Conservation (phyloP, 129 eudicot genomes). For the Scalesia atractyloides region DNA sequence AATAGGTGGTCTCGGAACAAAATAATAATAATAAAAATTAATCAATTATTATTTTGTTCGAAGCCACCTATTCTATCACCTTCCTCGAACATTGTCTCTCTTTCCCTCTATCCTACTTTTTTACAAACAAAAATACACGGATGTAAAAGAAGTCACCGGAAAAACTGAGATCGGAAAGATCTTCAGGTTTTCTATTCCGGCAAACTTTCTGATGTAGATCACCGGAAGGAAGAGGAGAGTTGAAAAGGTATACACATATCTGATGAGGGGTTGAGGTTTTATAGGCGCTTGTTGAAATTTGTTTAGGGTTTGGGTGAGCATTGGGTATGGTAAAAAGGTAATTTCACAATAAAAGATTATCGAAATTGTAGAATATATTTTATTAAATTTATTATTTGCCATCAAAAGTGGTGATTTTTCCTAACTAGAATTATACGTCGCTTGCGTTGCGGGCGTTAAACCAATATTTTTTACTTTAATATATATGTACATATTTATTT, state of each 20-base stretch:
- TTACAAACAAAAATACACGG: neutral
- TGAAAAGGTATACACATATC: neutral
- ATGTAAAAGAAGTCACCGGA: neutral
- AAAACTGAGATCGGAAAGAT: too few species aligned
- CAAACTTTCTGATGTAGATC: neutral
- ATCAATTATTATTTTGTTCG: neutral
- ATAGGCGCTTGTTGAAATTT: neutral
- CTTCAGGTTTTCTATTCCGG: neutral
- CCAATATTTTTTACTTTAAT: too few species aligned
- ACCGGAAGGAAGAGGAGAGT: neutral
- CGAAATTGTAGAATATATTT: too few species aligned
- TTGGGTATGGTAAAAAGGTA: too few species aligned
- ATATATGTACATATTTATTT: too few species aligned
- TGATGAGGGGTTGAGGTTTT: neutral
- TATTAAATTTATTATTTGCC: too few species aligned
- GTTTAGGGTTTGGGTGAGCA: too few species aligned
- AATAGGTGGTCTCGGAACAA: constrained; percentile 16
- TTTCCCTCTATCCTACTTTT: neutral
- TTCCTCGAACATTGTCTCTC: neutral
- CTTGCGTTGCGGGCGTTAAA: too few species aligned
- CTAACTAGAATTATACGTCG: too few species aligned
- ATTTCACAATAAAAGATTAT: too few species aligned
- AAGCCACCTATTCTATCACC: neutral
- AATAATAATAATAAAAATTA: too few species aligned
- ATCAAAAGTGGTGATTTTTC: too few species aligned